A percentile compares a stretch with the other conserved stretches of the same genome.
Conservation (phyloP, 768 basidiomycete genomes). For the Rhodosporidiobolus odoratus region DNA sequence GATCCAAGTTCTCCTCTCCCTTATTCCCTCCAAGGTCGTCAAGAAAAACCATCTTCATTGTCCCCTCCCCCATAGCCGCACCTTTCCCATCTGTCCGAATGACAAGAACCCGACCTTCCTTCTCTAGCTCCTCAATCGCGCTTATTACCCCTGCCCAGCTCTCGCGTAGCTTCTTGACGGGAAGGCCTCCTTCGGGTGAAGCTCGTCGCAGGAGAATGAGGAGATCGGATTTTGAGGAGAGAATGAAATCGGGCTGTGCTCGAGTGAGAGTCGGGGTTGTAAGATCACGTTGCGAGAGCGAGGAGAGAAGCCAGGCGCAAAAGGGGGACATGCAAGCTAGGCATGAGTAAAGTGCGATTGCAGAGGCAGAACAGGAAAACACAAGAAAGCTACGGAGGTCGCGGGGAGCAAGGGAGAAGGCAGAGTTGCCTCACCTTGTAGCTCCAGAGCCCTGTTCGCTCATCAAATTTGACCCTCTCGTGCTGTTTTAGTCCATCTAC, state of each 20-base stretch:
- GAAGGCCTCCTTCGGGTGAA: conserved; percentile 73
- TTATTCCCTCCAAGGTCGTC: conserved; percentile 32
- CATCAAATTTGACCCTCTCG: conserved; percentile 71
- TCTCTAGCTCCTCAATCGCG: conserved; percentile 69
- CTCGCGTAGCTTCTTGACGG: conserved; percentile 77
- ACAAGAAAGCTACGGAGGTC: background rate
- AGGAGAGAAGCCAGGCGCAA: background rate
- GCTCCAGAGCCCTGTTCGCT: conserved; percentile 75
- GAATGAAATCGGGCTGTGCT: conserved; percentile 80
- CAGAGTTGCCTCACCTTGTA: conserved; percentile 60
- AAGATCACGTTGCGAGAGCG: conserved; percentile 22
- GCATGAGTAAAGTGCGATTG: background rate
- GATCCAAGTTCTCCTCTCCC: conserved; percentile 61
- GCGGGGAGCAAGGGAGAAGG: background rate
- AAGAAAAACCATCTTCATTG: conserved; percentile 42
- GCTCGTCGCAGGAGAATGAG: conserved; percentile 79
- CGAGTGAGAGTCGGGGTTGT: background rate
- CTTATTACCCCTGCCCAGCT: conserved; percentile 81
- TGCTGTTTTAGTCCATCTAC: conserved; percentile 77
- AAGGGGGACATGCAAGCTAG: background rate
- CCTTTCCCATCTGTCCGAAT: conserved; percentile 30
- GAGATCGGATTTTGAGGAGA: conserved; percentile 75
- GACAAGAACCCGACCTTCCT: conserved; percentile 26
- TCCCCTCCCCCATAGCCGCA: conserved; percentile 50
- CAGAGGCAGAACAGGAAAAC: background rate